A percentile compares a stretch with the other conserved stretches of the same genome.
phyloP scores from a whole-genome alignment of 2,329 filamentous ascomycete species.

The Pseudogymnoascus sp. region DNA sequence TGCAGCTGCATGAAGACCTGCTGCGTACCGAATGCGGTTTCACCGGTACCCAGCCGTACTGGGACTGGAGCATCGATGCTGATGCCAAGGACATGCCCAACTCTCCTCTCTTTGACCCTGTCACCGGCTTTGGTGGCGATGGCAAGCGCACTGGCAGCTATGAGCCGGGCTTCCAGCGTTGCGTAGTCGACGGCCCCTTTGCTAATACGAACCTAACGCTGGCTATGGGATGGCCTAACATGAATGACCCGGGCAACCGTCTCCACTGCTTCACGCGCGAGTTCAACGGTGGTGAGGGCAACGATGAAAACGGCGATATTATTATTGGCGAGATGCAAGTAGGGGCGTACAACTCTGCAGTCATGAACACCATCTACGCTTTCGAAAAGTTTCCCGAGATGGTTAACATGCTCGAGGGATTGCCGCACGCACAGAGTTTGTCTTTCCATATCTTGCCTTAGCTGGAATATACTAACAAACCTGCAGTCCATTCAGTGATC shows the following conservation, averaged over 20 bases:
- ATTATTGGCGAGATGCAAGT: conserved; percentile 17
- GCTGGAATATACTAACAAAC: not conserved
- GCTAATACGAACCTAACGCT: conserved; percentile 12
- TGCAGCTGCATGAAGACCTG: conserved; percentile 26
- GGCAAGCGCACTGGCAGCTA: conserved; percentile 21
- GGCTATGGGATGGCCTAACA: conserved; percentile 17
- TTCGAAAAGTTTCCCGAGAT: not conserved
- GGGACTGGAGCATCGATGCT: conserved; percentile 26
- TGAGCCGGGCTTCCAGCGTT: not conserved
- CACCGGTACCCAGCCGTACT: conserved; percentile 28
- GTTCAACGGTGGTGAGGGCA: conserved; percentile 13
- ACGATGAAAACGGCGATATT: not conserved
- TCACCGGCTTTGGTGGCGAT: conserved; percentile 28
- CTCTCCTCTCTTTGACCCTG: conserved; percentile 28
- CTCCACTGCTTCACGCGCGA: conserved; percentile 18
- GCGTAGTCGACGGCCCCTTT: not conserved
- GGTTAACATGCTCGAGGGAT: not conserved
- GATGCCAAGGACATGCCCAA: not conserved
- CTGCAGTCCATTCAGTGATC: not conserved
- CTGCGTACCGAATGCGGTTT: conserved; percentile 28
- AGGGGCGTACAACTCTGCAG: not conserved
- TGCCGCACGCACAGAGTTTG: not conserved
- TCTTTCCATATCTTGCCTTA: not conserved
- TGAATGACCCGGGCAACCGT: conserved; percentile 13
- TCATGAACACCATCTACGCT: not conserved